Percentiles rank a stretch among this genome's conserved stretches.
Conservation (phyloP, 2,329 filamentous ascomycete genomes). For the Alternaria ventricosa region DNA sequence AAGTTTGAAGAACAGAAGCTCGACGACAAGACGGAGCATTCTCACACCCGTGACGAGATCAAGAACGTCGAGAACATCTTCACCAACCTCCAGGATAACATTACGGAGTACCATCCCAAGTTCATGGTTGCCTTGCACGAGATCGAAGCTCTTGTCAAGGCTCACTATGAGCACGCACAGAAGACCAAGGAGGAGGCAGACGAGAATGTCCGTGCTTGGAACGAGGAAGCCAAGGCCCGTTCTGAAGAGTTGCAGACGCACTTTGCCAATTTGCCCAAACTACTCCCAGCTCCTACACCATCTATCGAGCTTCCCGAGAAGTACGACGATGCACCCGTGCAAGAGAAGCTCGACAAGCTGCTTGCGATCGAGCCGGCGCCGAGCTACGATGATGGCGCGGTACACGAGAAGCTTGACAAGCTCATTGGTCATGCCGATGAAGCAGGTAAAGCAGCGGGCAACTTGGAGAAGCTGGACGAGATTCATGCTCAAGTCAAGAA, state of each 20-base stretch:
- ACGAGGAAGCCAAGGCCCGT: conserved; percentile 53
- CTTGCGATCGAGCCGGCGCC: conserved; percentile 54
- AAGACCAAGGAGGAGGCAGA: conserved; percentile 56
- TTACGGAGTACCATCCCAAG: conserved; percentile 85
- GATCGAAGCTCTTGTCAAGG: conserved; percentile 78
- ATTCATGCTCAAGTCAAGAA: conserved; percentile 87
- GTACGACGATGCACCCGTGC: conserved; percentile 63
- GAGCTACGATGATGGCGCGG: conserved; percentile 53
- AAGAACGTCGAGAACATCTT: conserved; percentile 75
- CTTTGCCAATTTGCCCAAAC: conserved; percentile 52
- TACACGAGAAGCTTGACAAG: conserved; percentile 64
- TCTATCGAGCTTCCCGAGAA: conserved; percentile 49
- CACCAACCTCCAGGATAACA: conserved; percentile 76
- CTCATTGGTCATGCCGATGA: conserved; percentile 65
- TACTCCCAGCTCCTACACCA: conserved; percentile 58
- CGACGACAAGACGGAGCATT: conserved; percentile 78
- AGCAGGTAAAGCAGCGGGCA: conserved; percentile 72
- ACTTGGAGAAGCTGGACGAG: conserved; percentile 83
- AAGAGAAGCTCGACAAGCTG: conserved; percentile 62
- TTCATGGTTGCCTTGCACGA: conserved; percentile 86
- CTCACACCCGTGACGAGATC: conserved; percentile 81
- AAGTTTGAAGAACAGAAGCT: conserved; percentile 79
- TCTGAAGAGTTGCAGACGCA: conserved; percentile 52
- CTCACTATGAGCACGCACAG: conserved; percentile 90
- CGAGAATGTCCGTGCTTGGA: conserved; percentile 50